Conservation (phyloP, 306 rosid genomes). For the Casuarina glauca region DNA sequence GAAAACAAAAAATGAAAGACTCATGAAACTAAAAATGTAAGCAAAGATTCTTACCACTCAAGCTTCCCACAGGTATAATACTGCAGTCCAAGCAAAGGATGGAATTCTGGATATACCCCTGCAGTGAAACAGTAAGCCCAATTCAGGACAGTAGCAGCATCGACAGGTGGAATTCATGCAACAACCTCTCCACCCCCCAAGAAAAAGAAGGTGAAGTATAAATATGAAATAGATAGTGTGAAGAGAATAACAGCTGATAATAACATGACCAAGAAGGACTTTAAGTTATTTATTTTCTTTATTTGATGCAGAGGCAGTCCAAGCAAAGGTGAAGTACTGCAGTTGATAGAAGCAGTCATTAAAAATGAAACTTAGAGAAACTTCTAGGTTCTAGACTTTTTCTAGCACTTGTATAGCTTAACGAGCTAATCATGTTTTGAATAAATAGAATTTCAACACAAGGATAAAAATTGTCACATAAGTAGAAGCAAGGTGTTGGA, state of each 20-base stretch:
- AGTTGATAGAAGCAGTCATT: background rate
- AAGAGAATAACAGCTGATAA: background rate
- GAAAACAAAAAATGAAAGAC: background rate
- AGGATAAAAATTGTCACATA: background rate
- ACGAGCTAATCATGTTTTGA: background rate
- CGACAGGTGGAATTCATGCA: conserved; percentile 1
- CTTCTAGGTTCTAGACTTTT: background rate
- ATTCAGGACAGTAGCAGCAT: conserved; percentile 27
- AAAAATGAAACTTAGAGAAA: background rate
- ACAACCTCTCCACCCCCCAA: background rate
- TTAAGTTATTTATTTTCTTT: background rate
- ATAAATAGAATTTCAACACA: background rate
- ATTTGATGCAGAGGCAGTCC: background rate
- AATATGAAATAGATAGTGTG: background rate
- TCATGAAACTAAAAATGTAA: background rate
- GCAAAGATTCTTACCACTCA: conserved; percentile 69
- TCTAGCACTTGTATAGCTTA: background rate
- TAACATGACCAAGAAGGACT: background rate
- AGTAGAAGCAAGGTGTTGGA: background rate
- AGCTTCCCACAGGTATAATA: conserved; percentile 90
- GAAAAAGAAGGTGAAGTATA: background rate
- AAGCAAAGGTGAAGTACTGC: background rate
- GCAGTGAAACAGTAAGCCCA: conserved; percentile 27
- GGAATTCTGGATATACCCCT: conserved; percentile 77
- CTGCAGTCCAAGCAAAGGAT: conserved; percentile 91